Evolutionary conservation across 1,139 yeast genomes (phyloP).

Genomic region (Yamadazyma dendronema): DNA sequence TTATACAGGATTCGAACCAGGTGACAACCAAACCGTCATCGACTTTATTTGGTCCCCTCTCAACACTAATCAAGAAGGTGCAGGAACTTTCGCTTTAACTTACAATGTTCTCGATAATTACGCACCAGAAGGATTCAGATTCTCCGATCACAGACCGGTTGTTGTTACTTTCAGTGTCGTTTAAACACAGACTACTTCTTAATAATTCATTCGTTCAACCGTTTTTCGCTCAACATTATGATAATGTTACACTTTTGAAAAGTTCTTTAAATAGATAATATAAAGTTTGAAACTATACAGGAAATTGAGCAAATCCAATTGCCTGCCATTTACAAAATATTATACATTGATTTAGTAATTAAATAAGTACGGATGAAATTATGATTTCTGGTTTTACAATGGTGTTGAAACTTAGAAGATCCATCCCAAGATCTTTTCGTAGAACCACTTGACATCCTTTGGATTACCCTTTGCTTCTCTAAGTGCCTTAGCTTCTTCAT

Average conservation of each 20-base stretch:
- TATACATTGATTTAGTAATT: too few relatives aligned
- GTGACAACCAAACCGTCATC: conserved; percentile 21
- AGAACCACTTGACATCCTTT: conserved; percentile 47
- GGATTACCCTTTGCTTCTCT: conserved; percentile 48
- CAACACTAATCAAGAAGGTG: conserved; percentile 9
- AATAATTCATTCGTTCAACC: too few relatives aligned
- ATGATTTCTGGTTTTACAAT: too few relatives aligned
- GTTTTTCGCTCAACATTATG: too few relatives aligned
- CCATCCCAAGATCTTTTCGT: conserved; percentile 52
- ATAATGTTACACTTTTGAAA: not conserved
- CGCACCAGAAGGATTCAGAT: conserved; percentile 23
- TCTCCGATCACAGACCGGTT: conserved; percentile 48
- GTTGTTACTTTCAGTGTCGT: conserved; percentile 23
- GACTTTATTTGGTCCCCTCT: conserved; percentile 32
- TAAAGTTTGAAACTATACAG: too few relatives aligned
- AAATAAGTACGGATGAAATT: too few relatives aligned
- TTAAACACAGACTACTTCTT: too few relatives aligned
- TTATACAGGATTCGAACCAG: conserved; percentile 38
- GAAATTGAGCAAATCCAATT: too few relatives aligned
- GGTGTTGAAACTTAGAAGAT: conserved; percentile 17
- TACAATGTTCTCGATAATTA: conserved; percentile 35
- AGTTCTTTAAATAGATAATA: not conserved
- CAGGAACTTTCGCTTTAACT: conserved; percentile 21
- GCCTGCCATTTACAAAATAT: too few relatives aligned
- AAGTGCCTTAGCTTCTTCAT: conserved; percentile 43